Evolutionary conservation across 2,329 filamentous ascomycete genomes (phyloP).

Genomic region (Zalaria obscura): DNA sequence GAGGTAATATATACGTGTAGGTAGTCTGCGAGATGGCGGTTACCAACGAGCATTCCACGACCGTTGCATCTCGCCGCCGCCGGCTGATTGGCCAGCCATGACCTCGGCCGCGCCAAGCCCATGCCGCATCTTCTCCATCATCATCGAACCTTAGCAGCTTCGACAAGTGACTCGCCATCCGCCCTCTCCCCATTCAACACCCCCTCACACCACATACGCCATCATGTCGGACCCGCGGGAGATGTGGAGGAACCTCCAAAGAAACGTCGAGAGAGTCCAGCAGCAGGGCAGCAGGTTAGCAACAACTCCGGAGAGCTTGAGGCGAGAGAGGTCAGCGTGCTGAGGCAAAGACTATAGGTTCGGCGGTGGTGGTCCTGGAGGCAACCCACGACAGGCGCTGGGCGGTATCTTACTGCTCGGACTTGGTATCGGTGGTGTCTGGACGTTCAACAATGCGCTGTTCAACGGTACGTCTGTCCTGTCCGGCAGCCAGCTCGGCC

Average conservation of each 20-base stretch:
- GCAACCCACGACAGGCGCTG: constrained; percentile 35
- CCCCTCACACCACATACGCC: constrained; percentile 2
- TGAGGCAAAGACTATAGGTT: constrained; percentile 16
- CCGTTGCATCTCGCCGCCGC: too few relatives aligned
- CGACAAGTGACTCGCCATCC: neutral
- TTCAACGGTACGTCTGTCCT: constrained; percentile 44
- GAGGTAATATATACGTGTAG: too few relatives aligned
- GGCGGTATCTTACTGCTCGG: constrained; percentile 41
- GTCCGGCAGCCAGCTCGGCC: neutral
- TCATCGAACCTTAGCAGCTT: neutral
- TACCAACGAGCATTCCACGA: too few relatives aligned
- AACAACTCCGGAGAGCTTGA: constrained; percentile 1
- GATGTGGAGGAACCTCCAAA: constrained; percentile 51
- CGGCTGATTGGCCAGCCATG: too few relatives aligned
- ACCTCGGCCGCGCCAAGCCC: too few relatives aligned
- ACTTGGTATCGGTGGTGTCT: constrained; percentile 35
- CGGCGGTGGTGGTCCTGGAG: constrained; percentile 34
- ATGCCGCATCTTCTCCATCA: too few relatives aligned
- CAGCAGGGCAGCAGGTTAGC: constrained; percentile 31
- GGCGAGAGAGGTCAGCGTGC: neutral
- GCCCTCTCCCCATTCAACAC: neutral
- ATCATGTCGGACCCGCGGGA: constrained; percentile 44
- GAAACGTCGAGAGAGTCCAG: constrained; percentile 36
- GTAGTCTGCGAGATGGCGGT: too few relatives aligned
- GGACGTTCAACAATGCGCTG: constrained; percentile 47